Base-by-base conservation (phyloP, 345 rosid genomes). In the Stellera chamaejasme region DNA sequence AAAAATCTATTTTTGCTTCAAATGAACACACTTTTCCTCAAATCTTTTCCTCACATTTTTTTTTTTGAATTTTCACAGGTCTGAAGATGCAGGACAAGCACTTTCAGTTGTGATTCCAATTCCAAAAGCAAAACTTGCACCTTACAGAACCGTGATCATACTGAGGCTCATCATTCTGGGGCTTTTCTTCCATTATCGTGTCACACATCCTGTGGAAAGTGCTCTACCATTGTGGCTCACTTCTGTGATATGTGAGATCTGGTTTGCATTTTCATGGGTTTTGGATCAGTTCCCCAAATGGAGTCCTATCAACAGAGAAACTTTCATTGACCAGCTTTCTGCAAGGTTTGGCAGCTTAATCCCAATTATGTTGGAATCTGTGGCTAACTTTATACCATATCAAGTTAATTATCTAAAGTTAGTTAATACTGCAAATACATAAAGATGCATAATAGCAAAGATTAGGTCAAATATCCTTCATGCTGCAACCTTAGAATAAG, bases 231-330 rank as follows among this genome's bases (percentile, higher is more conserved):
- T 89, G 36, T 93, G 99, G 99, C 75, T 93, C 54, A 93, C 97
- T 57, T 93, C 99, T 65, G 87, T 93, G 66, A 89, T 93, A 70
- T 93, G 99, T 61, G 99, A 93, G 85, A 87, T 93, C 43, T 93
- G 99, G 99, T 93, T 93, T 72, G 99, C 99, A 13, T 67, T 81
- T 68, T 93, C 96, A 2, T 93, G 99, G 99, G 96, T 93, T 71
- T 50, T 93, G 82, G 99, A 93, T 93, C 99, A 93, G 82, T 93
- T 93, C 62, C 99, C 99, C 36, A 93, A 93, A 71, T 93, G 99
- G 99, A 64, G 74, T 75, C 99, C 99, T 27, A 60, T 93, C 54
- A 74, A 87, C 63, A 67, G 96, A 66, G 78, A 68, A 53, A 83
- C 99, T 55, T 83, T 69, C 61, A 56, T 69, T 8, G 92, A 93